Conservation (phyloP, 2,329 filamentous ascomycete species). For the Colletotrichum cuscutae region DNA sequence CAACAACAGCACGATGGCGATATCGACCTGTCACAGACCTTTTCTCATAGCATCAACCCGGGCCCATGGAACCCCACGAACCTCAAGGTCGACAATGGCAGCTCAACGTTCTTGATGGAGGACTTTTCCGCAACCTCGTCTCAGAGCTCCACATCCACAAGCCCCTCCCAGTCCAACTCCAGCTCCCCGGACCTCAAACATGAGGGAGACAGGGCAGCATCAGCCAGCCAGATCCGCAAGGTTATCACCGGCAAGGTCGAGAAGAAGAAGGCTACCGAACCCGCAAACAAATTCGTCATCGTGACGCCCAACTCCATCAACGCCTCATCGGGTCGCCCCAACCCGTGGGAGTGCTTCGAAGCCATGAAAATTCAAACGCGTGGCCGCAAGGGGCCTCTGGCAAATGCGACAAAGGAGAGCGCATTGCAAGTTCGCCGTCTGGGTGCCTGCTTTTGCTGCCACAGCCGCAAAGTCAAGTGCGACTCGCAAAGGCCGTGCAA, state of each 20-base stretch:
- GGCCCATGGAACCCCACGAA: conserved; percentile 54
- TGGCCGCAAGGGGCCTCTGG: conserved; percentile 66
- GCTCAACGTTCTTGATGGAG: conserved; percentile 49
- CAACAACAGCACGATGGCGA: conserved; percentile 41
- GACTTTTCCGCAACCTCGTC: conserved; percentile 49
- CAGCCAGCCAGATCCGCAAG: conserved; percentile 51
- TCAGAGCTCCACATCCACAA: conserved; percentile 43
- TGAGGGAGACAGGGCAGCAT: conserved; percentile 41
- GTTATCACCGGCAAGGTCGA: conserved; percentile 55
- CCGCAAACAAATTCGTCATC: conserved; percentile 60
- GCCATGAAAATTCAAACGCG: conserved; percentile 62
- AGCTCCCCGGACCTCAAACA: conserved; percentile 43
- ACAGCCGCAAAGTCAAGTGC: conserved; percentile 68
- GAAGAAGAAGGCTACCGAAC: conserved; percentile 51
- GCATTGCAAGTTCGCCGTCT: conserved; percentile 64
- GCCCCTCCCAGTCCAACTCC: conserved; percentile 33
- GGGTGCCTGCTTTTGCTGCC: conserved; percentile 69
- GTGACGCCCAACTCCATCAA: conserved; percentile 65
- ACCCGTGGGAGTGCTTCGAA: conserved; percentile 66
- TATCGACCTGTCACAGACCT: conserved; percentile 50
- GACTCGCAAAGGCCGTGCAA: conserved; percentile 65
- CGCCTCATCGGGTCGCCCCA: conserved; percentile 60
- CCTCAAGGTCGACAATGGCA: conserved; percentile 45
- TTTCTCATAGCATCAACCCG: conserved; percentile 43
- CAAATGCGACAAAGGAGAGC: conserved; percentile 63